phyloP scores from a whole-genome alignment of 2,329 filamentous ascomycete genomes.

The Hypoxylon sp. region DNA sequence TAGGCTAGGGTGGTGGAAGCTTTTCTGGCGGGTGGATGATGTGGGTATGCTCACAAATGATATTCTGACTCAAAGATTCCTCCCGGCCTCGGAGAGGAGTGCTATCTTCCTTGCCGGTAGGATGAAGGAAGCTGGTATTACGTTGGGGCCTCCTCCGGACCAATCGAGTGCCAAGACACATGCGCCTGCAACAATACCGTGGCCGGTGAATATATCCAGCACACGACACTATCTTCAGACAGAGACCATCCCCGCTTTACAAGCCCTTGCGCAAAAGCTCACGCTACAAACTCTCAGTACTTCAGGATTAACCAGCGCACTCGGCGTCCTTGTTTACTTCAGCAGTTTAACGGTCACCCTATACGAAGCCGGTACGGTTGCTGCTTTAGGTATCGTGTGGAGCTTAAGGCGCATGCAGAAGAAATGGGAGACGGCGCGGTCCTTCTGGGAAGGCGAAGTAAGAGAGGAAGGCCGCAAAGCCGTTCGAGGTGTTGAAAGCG shows the following conservation, averaged over 20 bases:
- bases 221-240: constrained; percentile 72
- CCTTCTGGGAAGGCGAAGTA: constrained; percentile 72
- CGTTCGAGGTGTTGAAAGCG: constrained; percentile 63
- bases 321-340: constrained; percentile 65
- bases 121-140: constrained; percentile 62
- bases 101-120: constrained; percentile 85
- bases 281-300: constrained; percentile 80
- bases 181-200: constrained; percentile 50
- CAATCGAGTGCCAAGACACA: constrained; percentile 7
- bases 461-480: constrained; percentile 72
- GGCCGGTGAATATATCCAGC: constrained; percentile 78
- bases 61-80: constrained; percentile 78
- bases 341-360: constrained; percentile 61
- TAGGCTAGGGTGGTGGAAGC: constrained; percentile 89
- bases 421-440: constrained; percentile 68
- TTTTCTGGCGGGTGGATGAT: constrained; percentile 95
- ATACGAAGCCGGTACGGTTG: constrained; percentile 70
- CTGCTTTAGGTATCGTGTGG: constrained; percentile 67
- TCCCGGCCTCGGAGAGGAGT: constrained; percentile 79
- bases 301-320: constrained; percentile 66
- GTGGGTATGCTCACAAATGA: constrained; percentile 84
- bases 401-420: constrained; percentile 67
- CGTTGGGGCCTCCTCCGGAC: constrained; percentile 21
- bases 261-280: constrained; percentile 76
- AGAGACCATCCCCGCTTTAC: constrained; percentile 74